These are phyloP conservation scores for Scenedesmus sp. DNA, from an alignment of 163 green algal species.

Conservation along the genomic window DNA sequence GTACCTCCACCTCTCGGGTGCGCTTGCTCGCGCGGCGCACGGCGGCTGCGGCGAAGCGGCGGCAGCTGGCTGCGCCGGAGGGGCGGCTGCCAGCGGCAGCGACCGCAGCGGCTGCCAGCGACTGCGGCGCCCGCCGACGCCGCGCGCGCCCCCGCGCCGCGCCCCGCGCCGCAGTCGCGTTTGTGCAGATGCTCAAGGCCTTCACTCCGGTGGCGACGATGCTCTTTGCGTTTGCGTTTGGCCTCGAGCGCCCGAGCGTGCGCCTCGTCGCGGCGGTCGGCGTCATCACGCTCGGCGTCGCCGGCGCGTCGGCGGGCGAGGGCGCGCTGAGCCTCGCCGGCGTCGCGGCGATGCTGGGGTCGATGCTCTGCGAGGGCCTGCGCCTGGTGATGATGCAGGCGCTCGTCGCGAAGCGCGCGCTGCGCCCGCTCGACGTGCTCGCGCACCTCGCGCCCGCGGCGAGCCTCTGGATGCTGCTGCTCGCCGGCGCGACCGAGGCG, in stretches of 20 bases:
- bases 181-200: constrained; percentile 46
- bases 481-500: background rate
- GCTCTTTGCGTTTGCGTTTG: constrained; percentile 25
- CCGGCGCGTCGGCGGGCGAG: constrained; percentile 57
- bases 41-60: background rate
- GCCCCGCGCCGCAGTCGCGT: constrained; percentile 39
- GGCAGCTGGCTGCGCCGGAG: background rate
- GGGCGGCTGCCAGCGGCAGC: background rate
- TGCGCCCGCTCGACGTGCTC: constrained; percentile 26
- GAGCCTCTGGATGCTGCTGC: constrained; percentile 20
- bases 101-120: background rate
- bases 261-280: constrained; percentile 18
- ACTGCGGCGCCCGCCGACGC: background rate
- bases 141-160: too few species aligned
- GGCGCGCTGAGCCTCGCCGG: constrained; percentile 77
- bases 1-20: constrained; percentile 41
- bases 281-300: constrained; percentile 26
- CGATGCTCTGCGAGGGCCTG: constrained; percentile 76
- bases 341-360: constrained; percentile 80
- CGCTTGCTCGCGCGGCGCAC: too few species aligned
- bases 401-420: background rate
- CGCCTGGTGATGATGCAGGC: constrained; percentile 88
- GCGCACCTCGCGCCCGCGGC: constrained; percentile 9
- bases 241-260: constrained; percentile 53
- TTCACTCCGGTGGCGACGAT: constrained; percentile 39